phyloP scores from a whole-genome alignment of 768 basidiomycete genomes.

The Termitomyces sp. region DNA sequence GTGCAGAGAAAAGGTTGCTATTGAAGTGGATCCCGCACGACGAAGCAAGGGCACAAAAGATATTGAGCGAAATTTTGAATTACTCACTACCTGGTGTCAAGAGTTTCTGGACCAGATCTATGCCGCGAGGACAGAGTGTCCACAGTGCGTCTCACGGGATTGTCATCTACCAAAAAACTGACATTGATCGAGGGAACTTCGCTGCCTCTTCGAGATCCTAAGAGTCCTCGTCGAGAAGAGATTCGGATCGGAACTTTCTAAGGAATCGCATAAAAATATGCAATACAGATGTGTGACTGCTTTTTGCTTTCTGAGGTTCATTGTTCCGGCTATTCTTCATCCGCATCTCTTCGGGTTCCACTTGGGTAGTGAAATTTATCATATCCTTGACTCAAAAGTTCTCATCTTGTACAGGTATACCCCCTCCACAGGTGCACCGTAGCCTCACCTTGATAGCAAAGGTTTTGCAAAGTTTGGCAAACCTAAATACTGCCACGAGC shows the following conservation, averaged over 20 bases:
- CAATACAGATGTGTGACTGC: slow-evolving; percentile 84
- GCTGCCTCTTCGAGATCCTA: slow-evolving; percentile 61
- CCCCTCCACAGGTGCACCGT: slow-evolving; percentile 60
- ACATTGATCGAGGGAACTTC: slow-evolving; percentile 54
- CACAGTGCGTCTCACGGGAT: slow-evolving; percentile 44
- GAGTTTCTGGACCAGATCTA: slow-evolving; percentile 83
- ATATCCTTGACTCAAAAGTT: not conserved
- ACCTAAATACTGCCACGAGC: slow-evolving; percentile 59
- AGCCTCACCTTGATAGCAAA: slow-evolving; percentile 84
- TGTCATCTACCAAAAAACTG: not conserved
- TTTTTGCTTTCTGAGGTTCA: slow-evolving; percentile 85
- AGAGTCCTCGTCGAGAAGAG: slow-evolving; percentile 67
- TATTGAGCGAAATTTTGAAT: slow-evolving; percentile 60
- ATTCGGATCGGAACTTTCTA: slow-evolving; percentile 37
- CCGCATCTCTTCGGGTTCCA: slow-evolving; percentile 80
- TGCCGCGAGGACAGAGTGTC: slow-evolving; percentile 65
- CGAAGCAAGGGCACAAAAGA: slow-evolving; percentile 57
- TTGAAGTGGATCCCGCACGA: slow-evolving; percentile 79
- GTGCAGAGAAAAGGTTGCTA: slow-evolving; percentile 64
- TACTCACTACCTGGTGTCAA: slow-evolving; percentile 70
- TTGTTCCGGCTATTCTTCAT: slow-evolving; percentile 86
- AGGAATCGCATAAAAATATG: slow-evolving; percentile 46
- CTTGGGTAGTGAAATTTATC: slow-evolving; percentile 45
- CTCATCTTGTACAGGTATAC: slow-evolving; percentile 46
- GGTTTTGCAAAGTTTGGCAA: slow-evolving; percentile 85